Conservation (phyloP, 2,329 filamentous ascomycete species). For the Seiridium cupressi region DNA sequence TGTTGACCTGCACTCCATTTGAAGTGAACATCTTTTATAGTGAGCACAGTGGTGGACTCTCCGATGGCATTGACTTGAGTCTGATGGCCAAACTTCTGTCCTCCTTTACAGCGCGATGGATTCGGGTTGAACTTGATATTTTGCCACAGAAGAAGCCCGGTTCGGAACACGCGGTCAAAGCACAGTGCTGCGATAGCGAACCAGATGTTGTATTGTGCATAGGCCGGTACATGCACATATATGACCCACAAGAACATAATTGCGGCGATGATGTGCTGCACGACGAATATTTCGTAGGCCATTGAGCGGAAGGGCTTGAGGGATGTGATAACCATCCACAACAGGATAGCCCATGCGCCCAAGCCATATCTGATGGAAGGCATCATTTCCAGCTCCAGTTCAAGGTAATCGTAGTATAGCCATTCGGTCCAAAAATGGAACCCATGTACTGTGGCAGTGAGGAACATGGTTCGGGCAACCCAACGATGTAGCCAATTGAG, state of each 20-base stretch:
- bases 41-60: conserved; percentile 53
- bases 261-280: conserved; percentile 65
- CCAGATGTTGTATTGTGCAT: conserved; percentile 63
- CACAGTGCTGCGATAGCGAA: conserved; percentile 61
- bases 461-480: conserved; percentile 66
- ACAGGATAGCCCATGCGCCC: conserved; percentile 62
- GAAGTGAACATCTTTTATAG: conserved; percentile 59
- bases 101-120: conserved; percentile 43
- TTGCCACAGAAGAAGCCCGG: conserved; percentile 46
- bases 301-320: conserved; percentile 63
- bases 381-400: conserved; percentile 58
- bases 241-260: conserved; percentile 62
- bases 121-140: conserved; percentile 46
- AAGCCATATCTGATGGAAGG: conserved; percentile 66
- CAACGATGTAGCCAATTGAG: conserved; percentile 74
- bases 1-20: conserved; percentile 60
- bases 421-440: conserved; percentile 68
- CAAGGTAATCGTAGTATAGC: conserved; percentile 57
- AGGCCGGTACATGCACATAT: conserved; percentile 60
- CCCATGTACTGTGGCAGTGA: conserved; percentile 68
- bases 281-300: conserved; percentile 67
- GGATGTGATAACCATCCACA: conserved; percentile 65
- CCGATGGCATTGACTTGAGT: conserved; percentile 48
- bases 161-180: conserved; percentile 59
- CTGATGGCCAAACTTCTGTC: conserved; percentile 50